Base-by-base conservation (phyloP, 2,329 filamentous ascomycete species). In the Rhynchosporium graminicola region DNA sequence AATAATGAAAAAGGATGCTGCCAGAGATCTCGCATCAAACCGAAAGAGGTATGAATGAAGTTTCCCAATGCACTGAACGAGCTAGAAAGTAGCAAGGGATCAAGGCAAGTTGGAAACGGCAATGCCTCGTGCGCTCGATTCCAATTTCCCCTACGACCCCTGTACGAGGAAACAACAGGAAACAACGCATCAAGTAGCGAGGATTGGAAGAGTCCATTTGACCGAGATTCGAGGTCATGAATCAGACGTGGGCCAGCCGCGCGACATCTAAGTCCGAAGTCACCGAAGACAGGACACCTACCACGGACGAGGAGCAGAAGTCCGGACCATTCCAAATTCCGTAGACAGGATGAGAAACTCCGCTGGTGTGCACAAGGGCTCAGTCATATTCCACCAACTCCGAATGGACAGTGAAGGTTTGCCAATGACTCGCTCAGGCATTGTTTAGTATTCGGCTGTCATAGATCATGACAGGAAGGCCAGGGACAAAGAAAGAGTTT, bases 351-450 rank as follows among this genome's bases (percentile, higher is more conserved):
- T 26, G 43, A n/a, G 43, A 46, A 20, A 20, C 20, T 20, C 20
- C 20, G 20, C 20, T 43, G 42, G 42, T 46, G 43, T 26, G 7
- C 43, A 46, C 26, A n/a, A 8, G 43, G 43, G 43, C 43, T 20
- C 43, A 46, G 43, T 46, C 43, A 46, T 20, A 20, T 46, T 46
- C 43, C n/a, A 20, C 43, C 43, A n/a, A 46, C 43, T 46, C 43
- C 43, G 43, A 20, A 46, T n/a, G 42, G 42, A n/a, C 13, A 45
- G 15, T 15, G 42, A 3, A 45, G 15, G 12, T 46, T 26, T n/a
- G n/a, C 4, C 26, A n/a, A n/a, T 45, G 13, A 45, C 42, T 46
- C 26, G 20, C n/a, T 20, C 43, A 10, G 9, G 33, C 33, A 26
- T 26, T 46, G 43, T 46, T 20, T 46, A 46, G n/a, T 46, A 8